Evolutionary conservation across 495 filamentous ascomycete genomes (phyloP), one percentile per base, ranked within the genome.

Genomic region (Aspergillus nanangensis): DNA sequence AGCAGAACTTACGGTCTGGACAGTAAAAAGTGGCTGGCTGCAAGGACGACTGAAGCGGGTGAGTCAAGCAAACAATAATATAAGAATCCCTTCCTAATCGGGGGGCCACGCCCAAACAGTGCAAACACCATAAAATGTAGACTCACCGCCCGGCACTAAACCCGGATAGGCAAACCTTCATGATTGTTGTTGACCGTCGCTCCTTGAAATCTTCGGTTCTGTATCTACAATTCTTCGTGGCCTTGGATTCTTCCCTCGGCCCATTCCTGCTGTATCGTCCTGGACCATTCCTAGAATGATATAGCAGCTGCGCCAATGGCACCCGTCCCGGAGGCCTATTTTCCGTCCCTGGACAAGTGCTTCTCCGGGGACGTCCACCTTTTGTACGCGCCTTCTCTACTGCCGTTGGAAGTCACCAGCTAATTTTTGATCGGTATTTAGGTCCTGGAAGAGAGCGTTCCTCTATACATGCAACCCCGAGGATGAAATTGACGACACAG

Each of bases 401-500:
- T 17, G 22, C 10, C 14, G 11, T 33, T 20, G 27, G 14, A 41
- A 15, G 33, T 39, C 31, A 1, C 2, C 9, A 44, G 42, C 52
- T 57, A 48, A 62, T 34, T 15, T 5, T 34, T 64, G 21, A 63
- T 42, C 1, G 15, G 10, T 9, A 17, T 32, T 13, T 47, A 91
- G 87, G 56, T 88, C 90, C 40, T 95, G 90, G 90, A 82, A 76
- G 60, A 70, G 78, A 41, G 81, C 82, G 37, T 89, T 84, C 49
- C 72, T 77, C 20, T 80, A 81, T 10, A 71, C 89, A 31, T 77
- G 74, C 59, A 75, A 84, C 44, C 57, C 72, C 13, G 61, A 74
- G 15, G 56, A 61, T 41, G 63, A 74, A 47, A 61, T 65, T 39
- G 70, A 77, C 23, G 70, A 75, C 50, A 69, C 62, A 43, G 51